phyloP scores from a whole-genome alignment of 164 flowering plant genomes.

The Euptelea pleiosperma region DNA sequence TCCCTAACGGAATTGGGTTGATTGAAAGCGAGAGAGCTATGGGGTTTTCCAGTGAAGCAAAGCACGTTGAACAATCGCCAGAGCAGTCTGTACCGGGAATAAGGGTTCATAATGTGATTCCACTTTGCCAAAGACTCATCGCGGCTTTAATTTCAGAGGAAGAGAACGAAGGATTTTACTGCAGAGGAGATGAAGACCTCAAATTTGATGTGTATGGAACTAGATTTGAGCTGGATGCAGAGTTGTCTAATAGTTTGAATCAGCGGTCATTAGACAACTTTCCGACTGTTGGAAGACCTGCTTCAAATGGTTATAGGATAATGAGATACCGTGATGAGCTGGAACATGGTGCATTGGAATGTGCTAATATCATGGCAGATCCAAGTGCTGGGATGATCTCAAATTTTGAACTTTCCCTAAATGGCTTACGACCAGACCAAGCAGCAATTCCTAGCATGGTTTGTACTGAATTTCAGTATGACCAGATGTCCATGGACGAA shows the following conservation, averaged over 20 bases:
- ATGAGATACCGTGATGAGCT: conserved; percentile 32
- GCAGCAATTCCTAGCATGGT: conserved; percentile 26
- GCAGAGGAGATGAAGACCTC: conserved; percentile 32
- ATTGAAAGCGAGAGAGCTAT: conserved; percentile 27
- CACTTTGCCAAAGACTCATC: conserved; percentile 64
- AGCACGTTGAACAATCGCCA: conserved; percentile 18
- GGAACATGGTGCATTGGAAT: conserved; percentile 33
- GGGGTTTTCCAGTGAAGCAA: conserved; percentile 20
- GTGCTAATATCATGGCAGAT: conserved; percentile 16
- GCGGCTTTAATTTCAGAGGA: conserved; percentile 74
- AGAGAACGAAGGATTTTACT: conserved; percentile 32
- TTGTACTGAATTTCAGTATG: conserved; percentile 51
- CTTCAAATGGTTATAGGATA: conserved; percentile 48
- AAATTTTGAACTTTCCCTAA: conserved; percentile 29
- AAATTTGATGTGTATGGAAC: conserved; percentile 35
- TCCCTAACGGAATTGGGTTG: conserved; percentile 33
- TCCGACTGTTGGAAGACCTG: conserved; percentile 33
- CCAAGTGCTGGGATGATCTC: conserved; percentile 24
- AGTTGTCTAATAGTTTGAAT: conserved; percentile 31
- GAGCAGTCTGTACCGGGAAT: conserved; percentile 29
- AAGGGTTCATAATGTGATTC: conserved; percentile 22
- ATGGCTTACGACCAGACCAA: conserved; percentile 39
- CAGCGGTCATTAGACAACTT: conserved; percentile 23
- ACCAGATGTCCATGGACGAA: conserved; percentile 50
- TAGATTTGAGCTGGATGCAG: conserved; percentile 45